Evolutionary conservation across 108 stramenopile species (phyloP), one percentile per base, ranked within the genome.

Genomic region (Phaeodactylum tricornutum): DNA sequence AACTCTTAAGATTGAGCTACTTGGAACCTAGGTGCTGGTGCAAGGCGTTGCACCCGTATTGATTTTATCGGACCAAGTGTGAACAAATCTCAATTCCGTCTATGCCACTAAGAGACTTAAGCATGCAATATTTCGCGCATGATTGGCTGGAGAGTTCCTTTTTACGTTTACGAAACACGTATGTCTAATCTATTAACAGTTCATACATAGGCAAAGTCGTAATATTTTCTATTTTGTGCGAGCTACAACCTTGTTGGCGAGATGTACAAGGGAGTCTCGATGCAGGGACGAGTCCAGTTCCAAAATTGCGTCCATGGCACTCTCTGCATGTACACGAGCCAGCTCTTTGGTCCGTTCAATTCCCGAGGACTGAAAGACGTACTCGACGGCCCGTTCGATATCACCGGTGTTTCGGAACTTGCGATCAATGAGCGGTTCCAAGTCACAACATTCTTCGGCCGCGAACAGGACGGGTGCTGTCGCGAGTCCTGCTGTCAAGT

Each of bases 391-490:
- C 36, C 50, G 55, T 21, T 94, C 91, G 15, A 95, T 74, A 59
- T 98, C 98, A 24, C 93, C 95, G 1, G 59, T 71, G 28, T 69
- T 68, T 20, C 66, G 60, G 50, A 96, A 98, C 61, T 95, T 94
- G 22, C 97, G 79, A 45, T 72, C 67, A 46, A 96, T 94, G 48
- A 96, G 57, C 14, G 57, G 57, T 19, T 65, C 65, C 33, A 89
- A 62, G 4, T 68, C 51, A 34, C 12, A 11, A n/a, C 14, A 20
- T 41, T 77, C 70, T 55, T 92, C 84, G 15, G 88, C 86, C 0
- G 98, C 95, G 30, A 96, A 95, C 29, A 98, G 67, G 23, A 96
- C 88, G 12, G 98, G 96, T 17, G 94, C 98, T 19, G 98, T 99
- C 6, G 93, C 92, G 38, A 97, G 57, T 3, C 98, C 98, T 28